Evolutionary conservation across 331 rosid species (phyloP).

Genomic region (Prunus yedoensis): DNA sequence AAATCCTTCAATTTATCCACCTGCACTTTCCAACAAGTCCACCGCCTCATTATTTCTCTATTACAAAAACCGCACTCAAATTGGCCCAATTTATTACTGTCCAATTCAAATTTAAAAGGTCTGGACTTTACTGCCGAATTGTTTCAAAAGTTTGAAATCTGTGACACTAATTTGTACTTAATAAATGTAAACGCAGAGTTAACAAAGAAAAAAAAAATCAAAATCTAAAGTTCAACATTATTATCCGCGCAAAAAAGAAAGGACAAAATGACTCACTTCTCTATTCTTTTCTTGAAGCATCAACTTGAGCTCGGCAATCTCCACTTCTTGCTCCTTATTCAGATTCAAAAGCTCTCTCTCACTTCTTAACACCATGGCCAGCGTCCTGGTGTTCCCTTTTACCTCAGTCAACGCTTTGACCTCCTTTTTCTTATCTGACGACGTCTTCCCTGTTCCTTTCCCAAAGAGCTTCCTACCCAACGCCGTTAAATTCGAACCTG

Average conservation of each 20-base stretch:
- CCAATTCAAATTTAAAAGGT: not conserved
- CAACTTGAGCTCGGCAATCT: slow-evolving; percentile 55
- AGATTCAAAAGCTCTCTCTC: slow-evolving; percentile 82
- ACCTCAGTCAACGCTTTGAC: slow-evolving; percentile 94
- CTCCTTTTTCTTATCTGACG: slow-evolving; percentile 47
- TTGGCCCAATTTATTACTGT: not conserved
- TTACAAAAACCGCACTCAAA: not conserved
- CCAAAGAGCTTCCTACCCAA: slow-evolving; percentile 87
- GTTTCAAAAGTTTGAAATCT: not conserved
- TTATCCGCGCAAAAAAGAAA: too few species aligned
- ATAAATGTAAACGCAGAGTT: not conserved
- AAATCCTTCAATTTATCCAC: slow-evolving; percentile 92
- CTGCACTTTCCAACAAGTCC: slow-evolving; percentile 38
- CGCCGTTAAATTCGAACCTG: slow-evolving; percentile 50
- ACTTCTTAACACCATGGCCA: slow-evolving; percentile 90
- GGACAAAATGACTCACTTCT: slow-evolving; percentile 47
- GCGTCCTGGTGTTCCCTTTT: slow-evolving; percentile 79
- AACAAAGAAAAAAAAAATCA: not conserved
- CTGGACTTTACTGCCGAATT: not conserved
- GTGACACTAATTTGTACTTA: not conserved
- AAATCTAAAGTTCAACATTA: not conserved
- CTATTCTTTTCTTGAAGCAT: slow-evolving; percentile 62
- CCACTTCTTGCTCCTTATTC: slow-evolving; percentile 67
- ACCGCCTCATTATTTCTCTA: not conserved
- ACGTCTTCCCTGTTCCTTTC: slow-evolving; percentile 34